Evolutionary conservation across 1,139 yeast genomes (phyloP).

Genomic region (Eremothecium cymbalariae): DNA sequence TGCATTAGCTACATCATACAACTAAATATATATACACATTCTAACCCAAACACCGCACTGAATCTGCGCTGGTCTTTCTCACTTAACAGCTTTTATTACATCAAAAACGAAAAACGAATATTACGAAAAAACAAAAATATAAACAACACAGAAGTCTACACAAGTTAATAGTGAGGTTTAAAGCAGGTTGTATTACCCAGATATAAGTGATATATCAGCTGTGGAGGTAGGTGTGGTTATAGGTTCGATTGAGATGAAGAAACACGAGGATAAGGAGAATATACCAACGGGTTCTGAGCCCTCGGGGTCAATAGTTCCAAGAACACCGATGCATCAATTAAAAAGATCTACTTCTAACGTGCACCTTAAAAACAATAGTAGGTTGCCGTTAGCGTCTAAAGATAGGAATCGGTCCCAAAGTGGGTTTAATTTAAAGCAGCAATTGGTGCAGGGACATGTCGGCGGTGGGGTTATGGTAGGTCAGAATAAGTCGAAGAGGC

Average conservation of each 20-base stretch:
- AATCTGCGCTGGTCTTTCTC: no score
- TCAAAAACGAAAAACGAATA: no score
- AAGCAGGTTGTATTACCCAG: no score
- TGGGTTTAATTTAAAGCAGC: slow-evolving; percentile 3
- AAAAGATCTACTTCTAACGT: slow-evolving; percentile 19
- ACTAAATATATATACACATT: no score
- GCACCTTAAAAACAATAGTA: slow-evolving; percentile 11
- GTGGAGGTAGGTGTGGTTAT: no score
- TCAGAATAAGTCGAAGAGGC: slow-evolving; percentile 13
- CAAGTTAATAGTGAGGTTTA: no score
- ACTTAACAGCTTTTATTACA: no score
- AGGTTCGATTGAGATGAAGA: slow-evolving; percentile 1
- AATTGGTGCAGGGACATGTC: slow-evolving; percentile 16
- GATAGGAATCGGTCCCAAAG: slow-evolving; percentile 22
- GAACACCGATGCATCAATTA: slow-evolving; percentile 22
- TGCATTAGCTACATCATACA: no score
- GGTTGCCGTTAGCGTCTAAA: slow-evolving; percentile 29
- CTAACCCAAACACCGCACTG: no score
- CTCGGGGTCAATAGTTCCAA: slow-evolving; percentile 13
- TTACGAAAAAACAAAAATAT: no score
- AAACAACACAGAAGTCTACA: no score
- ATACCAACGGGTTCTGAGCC: slow-evolving; percentile 9
- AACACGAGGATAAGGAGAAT: slow-evolving; percentile 21
- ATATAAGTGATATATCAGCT: no score
- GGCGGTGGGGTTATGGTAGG: slow-evolving; percentile 10